These are phyloP conservation scores for Pestalotiopsis sp. DNA, from an alignment of 2,329 filamentous ascomycete species.

Conservation along the genomic window DNA sequence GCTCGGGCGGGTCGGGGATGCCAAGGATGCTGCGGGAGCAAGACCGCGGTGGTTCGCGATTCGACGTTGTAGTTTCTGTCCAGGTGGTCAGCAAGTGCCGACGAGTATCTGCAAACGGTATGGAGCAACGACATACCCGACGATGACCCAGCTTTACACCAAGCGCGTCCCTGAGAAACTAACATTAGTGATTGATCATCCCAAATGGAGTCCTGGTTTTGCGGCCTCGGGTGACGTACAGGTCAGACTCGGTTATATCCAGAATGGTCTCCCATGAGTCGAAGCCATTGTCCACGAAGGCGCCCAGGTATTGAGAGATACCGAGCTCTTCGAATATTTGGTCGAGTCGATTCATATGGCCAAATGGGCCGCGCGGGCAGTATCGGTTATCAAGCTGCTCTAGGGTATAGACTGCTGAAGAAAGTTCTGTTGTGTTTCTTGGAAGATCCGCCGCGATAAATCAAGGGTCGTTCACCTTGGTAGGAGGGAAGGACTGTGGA, in stretches of 20 bases:
- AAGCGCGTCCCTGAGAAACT: conserved; percentile 59
- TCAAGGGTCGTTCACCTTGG: neutral
- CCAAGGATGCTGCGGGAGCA: conserved; percentile 53
- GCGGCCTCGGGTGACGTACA: conserved; percentile 52
- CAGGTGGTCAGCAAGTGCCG: conserved; percentile 4
- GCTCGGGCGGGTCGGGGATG: conserved; percentile 47
- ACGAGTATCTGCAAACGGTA: neutral
- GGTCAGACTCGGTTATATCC: conserved; percentile 81
- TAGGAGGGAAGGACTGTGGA: neutral
- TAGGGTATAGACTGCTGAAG: neutral
- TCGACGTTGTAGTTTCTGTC: conserved; percentile 76
- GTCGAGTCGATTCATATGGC: conserved; percentile 62
- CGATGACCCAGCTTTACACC: conserved; percentile 80
- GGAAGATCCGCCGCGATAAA: neutral
- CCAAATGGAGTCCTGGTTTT: neutral
- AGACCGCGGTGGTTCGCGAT: conserved; percentile 74
- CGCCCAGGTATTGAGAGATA: conserved; percentile 72
- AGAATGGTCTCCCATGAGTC: conserved; percentile 82
- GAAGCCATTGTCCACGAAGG: conserved; percentile 77
- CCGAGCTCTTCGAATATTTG: conserved; percentile 73
- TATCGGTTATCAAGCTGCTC: neutral
- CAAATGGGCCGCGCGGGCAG: conserved; percentile 21
- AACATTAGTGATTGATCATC: neutral
- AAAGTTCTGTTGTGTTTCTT: neutral
- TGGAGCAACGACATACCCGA: conserved; percentile 54